Evolutionary conservation across 2,329 filamentous ascomycete genomes (phyloP).

Genomic region (Venturia asperata): DNA sequence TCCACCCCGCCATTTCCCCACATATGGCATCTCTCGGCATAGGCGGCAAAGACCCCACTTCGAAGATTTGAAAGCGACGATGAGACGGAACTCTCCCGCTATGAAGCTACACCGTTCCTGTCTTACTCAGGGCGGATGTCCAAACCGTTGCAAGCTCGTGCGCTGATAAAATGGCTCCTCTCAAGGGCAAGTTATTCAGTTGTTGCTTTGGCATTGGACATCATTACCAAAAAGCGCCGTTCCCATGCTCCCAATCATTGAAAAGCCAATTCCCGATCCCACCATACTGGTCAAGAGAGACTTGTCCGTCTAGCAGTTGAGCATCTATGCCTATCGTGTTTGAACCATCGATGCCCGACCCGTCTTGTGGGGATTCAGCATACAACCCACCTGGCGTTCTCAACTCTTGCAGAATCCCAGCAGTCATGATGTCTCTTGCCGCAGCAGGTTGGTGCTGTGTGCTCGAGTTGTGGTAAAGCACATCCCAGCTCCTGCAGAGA

Average conservation of each 20-base stretch:
- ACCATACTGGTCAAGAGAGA: slow-evolving; percentile 28
- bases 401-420: slow-evolving; percentile 29
- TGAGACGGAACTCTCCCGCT: slow-evolving; percentile 1
- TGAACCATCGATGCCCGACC: slow-evolving; percentile 3
- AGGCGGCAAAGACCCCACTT: background rate
- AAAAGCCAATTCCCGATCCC: slow-evolving; percentile 30
- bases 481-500: slow-evolving; percentile 29
- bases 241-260: slow-evolving; percentile 28
- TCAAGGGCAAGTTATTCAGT: background rate
- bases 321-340: slow-evolving; percentile 24
- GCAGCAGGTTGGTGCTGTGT: slow-evolving; percentile 23
- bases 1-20: slow-evolving; percentile 8
- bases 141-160: background rate
- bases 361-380: slow-evolving; percentile 22
- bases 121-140: background rate
- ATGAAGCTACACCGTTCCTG: background rate
- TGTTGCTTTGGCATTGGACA: background rate
- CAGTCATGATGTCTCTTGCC: slow-evolving; percentile 28
- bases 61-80: background rate
- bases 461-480: slow-evolving; percentile 8
- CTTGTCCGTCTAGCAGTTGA: slow-evolving; percentile 29
- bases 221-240: slow-evolving; percentile 15
- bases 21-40: background rate
- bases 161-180: too few species aligned
- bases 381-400: slow-evolving; percentile 25